Base-by-base conservation (phyloP, 139 green algal species). In the Chlamydomonas sp. region DNA sequence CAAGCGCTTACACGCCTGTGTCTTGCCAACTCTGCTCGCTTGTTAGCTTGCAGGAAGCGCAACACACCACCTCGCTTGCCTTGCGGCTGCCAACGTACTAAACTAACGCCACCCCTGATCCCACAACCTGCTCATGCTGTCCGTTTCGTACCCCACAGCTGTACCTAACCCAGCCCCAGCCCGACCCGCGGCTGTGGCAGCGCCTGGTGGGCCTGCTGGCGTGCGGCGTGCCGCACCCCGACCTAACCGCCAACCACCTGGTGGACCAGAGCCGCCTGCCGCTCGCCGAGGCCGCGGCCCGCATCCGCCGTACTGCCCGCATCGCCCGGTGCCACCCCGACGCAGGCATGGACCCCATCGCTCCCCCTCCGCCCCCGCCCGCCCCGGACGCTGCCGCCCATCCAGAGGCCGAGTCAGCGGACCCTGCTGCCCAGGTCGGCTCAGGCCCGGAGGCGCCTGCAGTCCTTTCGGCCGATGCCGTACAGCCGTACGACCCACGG, bases 161-260 rank as follows among this genome's bases (percentile, higher is more conserved):
- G 31, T 86, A 73, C n/a, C 71, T 86, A 62, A 63, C 18, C 16
- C 69, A 80, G 20, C 61, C 5, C 1, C 82, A 75, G 18, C 72
- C n/a, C 10, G 82, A 86, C 62, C 71, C 84, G 17, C 66, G 68
- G 12, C 77, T 92, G 75, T 94, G 91, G 91, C 91, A 94, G 84
- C 87, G 91, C 3, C 63, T 94, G 71, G 85, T 91, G 72, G 91
- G 91, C 12, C 59, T 92, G 61, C 4, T 81, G 77, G 66, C 63
- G 7, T 90, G 77, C 77, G 78, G 61, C 80, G 84, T 78, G 79
- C 86, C 91, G 5, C 84, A 91, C 80, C 89, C 91, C 73, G 89
- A 92, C 77, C 62, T 79, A 58, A 60, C 81, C 3, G 69, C 20
- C 12, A 20, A 31, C 17, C 78, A 71, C 20, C 18, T 91, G 61